Evolutionary conservation across 805 yeast genomes (phyloP).

Genomic region (Metschnikowia aberdeeniae): DNA sequence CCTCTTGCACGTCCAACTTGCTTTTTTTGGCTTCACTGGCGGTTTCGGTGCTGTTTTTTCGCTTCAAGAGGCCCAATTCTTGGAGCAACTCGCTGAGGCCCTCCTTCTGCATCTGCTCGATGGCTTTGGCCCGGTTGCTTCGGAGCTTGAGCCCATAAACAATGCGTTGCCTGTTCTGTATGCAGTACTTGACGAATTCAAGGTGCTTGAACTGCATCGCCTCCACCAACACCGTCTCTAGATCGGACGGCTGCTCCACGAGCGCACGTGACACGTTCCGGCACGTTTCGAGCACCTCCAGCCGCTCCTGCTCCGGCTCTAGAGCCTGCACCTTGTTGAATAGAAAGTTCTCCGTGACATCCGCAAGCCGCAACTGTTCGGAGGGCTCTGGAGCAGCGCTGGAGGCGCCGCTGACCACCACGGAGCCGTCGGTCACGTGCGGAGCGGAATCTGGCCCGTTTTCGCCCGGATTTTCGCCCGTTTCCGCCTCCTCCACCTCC

Average conservation of each 20-base stretch:
- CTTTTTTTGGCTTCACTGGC: constrained; percentile 2
- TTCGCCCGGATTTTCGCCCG: constrained; percentile 18
- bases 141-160: constrained; percentile 51
- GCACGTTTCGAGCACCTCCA: constrained; percentile 34
- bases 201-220: constrained; percentile 50
- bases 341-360: constrained; percentile 13
- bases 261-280: constrained; percentile 39
- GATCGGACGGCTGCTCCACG: constrained; percentile 30
- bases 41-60: constrained; percentile 8
- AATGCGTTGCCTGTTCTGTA: constrained; percentile 48
- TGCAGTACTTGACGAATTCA: constrained; percentile 45
- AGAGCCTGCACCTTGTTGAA: constrained; percentile 34
- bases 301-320: constrained; percentile 35
- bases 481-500: constrained; percentile 18
- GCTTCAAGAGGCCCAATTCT: constrained; percentile 33
- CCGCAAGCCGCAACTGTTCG: constrained; percentile 7
- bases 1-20: constrained; percentile 3
- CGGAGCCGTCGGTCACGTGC: constrained; percentile 7
- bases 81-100: constrained; percentile 40
- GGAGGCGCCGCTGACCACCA: not conserved
- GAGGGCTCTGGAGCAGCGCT: not conserved
- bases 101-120: constrained; percentile 41
- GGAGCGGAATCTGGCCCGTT: constrained; percentile 8
- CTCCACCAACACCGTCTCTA: constrained; percentile 53
- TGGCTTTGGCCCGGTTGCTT: constrained; percentile 30